phyloP scores from a whole-genome alignment of 768 basidiomycete species.

The Phallus indusiatus region DNA sequence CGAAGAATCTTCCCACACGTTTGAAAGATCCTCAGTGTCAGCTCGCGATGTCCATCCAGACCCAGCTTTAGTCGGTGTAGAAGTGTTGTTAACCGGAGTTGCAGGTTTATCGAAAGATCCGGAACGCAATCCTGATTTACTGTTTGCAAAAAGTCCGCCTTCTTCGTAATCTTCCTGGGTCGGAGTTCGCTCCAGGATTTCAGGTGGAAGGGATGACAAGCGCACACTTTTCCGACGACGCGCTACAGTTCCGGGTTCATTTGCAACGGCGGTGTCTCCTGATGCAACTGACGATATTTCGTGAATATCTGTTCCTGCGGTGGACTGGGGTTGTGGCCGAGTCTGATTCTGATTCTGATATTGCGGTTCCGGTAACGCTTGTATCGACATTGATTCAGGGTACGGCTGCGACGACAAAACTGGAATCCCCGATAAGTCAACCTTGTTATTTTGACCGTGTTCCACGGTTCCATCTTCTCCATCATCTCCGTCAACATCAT shows the following conservation, averaged over 20 bases:
- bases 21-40: conserved; percentile 16
- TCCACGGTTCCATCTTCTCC: too few relatives aligned
- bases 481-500: conserved; percentile 16
- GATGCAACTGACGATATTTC: conserved; percentile 13
- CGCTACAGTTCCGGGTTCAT: conserved; percentile 11
- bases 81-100: neutral
- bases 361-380: neutral
- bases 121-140: conserved; percentile 13
- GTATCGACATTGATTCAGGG: neutral
- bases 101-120: conserved; percentile 15
- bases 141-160: conserved; percentile 13
- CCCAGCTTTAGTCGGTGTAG: neutral
- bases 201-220: conserved; percentile 59
- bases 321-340: neutral
- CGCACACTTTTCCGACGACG: conserved; percentile 60
- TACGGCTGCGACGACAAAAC: neutral
- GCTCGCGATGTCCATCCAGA: conserved; percentile 12
- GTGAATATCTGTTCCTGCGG: neutral
- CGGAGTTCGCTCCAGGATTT: conserved; percentile 64
- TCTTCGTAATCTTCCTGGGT: conserved; percentile 45
- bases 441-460: neutral
- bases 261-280: conserved; percentile 13
- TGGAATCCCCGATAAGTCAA: neutral
- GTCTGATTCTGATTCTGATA: neutral
- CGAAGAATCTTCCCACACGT: conserved; percentile 60